Conservation (phyloP, 306 rosid genomes). For the Trifolium pratense region DNA sequence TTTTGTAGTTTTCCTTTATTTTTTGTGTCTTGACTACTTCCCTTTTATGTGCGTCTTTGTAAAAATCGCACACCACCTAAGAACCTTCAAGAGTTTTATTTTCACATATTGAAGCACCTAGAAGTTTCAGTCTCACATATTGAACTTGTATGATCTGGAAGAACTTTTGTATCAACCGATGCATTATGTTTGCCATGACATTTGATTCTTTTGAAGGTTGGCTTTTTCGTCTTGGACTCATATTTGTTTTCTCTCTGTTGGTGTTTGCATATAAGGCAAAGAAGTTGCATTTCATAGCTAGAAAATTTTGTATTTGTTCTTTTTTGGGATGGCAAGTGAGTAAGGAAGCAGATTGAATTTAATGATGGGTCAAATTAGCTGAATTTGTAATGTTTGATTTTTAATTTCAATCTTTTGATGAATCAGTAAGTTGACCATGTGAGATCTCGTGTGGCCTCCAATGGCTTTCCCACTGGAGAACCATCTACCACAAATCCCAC, state of each 20-base stretch:
- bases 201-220: constrained; percentile 53
- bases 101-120: constrained; percentile 46
- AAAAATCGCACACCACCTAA: not conserved
- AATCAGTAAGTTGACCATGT: constrained; percentile 51
- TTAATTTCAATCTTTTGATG: constrained; percentile 33
- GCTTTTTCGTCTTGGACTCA: constrained; percentile 31
- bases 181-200: constrained; percentile 34
- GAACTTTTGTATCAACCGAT: not conserved
- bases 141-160: constrained; percentile 28
- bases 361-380: not conserved
- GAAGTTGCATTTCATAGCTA: constrained; percentile 24
- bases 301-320: constrained; percentile 13
- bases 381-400: not conserved
- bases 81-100: not conserved
- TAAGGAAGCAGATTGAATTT: constrained; percentile 20
- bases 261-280: not conserved
- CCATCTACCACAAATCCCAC: constrained; percentile 56
- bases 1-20: not conserved
- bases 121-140: constrained; percentile 23
- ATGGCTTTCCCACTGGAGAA: constrained; percentile 64
- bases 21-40: constrained; percentile 3
- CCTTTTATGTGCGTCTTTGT: not conserved
- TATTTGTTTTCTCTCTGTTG: constrained; percentile 29
- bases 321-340: not conserved
- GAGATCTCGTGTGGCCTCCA: constrained; percentile 87